Conservation (phyloP, 2,329 filamentous ascomycete genomes). For the Alternaria brassicicola region DNA sequence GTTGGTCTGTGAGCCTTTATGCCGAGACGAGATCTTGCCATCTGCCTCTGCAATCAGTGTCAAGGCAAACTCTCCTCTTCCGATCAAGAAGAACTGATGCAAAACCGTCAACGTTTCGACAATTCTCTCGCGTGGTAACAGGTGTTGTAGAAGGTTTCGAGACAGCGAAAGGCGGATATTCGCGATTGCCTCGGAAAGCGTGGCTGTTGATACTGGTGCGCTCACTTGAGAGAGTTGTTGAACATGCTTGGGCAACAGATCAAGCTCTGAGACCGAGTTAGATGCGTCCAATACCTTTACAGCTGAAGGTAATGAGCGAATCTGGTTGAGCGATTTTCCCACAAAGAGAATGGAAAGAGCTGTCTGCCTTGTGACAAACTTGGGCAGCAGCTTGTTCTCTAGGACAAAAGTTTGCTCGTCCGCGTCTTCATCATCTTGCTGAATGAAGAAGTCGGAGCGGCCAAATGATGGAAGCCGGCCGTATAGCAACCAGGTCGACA, state of each 20-base stretch:
- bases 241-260: constrained; percentile 71
- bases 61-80: constrained; percentile 89
- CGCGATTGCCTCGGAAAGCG: constrained; percentile 73
- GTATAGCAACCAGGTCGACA: constrained; percentile 89
- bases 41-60: constrained; percentile 86
- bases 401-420: constrained; percentile 40
- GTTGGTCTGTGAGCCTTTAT: constrained; percentile 55
- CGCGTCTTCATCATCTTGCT: constrained; percentile 43
- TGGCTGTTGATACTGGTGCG: constrained; percentile 75
- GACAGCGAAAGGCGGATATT: constrained; percentile 82
- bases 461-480: constrained; percentile 81
- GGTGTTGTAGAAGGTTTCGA: constrained; percentile 78
- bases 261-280: constrained; percentile 55
- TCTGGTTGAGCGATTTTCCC: constrained; percentile 85
- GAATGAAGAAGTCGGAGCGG: constrained; percentile 84
- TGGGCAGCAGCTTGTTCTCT: constrained; percentile 67
- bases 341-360: constrained; percentile 88
- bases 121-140: constrained; percentile 79
- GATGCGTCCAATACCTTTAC: constrained; percentile 35
- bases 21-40: constrained; percentile 74
- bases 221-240: constrained; percentile 69
- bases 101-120: constrained; percentile 77
- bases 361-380: constrained; percentile 75
- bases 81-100: constrained; percentile 85
- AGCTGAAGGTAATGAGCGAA: constrained; percentile 57